Base-by-base conservation (phyloP, 495 filamentous ascomycete genomes). In the Penicillium crystallinum region DNA sequence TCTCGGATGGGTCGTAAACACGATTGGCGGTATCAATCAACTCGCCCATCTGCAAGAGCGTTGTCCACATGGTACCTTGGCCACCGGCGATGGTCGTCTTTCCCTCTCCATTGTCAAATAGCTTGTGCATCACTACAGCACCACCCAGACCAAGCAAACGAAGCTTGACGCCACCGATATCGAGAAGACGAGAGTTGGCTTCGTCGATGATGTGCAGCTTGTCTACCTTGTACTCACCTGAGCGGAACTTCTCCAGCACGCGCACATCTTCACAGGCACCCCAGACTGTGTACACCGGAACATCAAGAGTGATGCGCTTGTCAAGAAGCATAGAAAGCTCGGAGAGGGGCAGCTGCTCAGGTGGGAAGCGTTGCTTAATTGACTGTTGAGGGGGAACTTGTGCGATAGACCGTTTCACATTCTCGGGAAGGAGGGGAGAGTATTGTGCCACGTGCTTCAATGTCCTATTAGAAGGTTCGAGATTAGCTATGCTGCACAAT, bases 31-130 rank as follows among this genome's bases (percentile, higher is more conserved):
- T 99, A 67, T 99, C 95, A 21, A 99, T 89, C 34, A 99, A 77
- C 72, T 99, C 95, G 42, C 95, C 95, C 89, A 99, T 97, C 71
- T 99, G 95, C 53, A 99, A 69, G 22, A 99, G 73, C 1, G 95
- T 99, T 8, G 95, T 97, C 95, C 95, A 99, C 95, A 99, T 99
- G 6, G 95, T 99, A 35, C 95, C 95, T 68, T 97, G 95, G 21
- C 95, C 95, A 62, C 95, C 95, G 21, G 95, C 93, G 67, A 99
- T 97, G 0, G 95, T 97, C 29, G 95, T 99, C 66, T 91, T 84
- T 46, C 95, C 95, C 63, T 99, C 95, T 25, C 95, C 95, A 60
- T 97, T 99, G 67, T 99, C 95, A 65, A 99, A 99, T 8, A 99
- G 82, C 78, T 99, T 99, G 77, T 99, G 95, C 95, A 99, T 99